These are phyloP conservation scores for Pulveroboletus sp. DNA, from an alignment of 768 basidiomycete species.

Conservation along the genomic window DNA sequence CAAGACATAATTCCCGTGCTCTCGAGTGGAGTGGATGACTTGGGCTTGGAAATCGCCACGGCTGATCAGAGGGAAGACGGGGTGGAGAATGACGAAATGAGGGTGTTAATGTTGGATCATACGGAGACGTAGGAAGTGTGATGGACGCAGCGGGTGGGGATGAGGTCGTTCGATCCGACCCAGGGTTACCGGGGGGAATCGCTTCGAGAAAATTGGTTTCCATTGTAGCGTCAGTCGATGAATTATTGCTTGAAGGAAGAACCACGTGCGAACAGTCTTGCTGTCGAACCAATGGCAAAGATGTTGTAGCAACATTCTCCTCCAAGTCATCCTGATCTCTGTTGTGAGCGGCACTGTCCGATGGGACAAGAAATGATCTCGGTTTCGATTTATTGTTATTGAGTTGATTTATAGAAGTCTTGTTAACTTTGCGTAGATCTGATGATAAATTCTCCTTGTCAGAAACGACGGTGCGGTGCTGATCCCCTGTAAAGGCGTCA, in stretches of 20 bases:
- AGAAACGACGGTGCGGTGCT: constrained; percentile 45
- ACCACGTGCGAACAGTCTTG: constrained; percentile 23
- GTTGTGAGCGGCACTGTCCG: constrained; percentile 12
- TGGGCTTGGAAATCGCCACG: constrained; percentile 80
- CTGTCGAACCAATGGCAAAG: constrained; percentile 25
- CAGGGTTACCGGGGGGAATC: neutral
- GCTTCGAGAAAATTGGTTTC: constrained; percentile 2
- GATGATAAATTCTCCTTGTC: constrained; percentile 34
- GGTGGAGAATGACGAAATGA: constrained; percentile 77
- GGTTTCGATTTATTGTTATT: constrained; percentile 18
- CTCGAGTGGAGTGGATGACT: constrained; percentile 72
- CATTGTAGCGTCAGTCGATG: neutral
- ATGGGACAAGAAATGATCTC: constrained; percentile 19
- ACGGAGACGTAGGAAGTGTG: constrained; percentile 63
- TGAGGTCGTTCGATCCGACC: constrained; percentile 8
- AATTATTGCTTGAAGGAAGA: constrained; percentile 10
- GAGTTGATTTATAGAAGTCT: constrained; percentile 18
- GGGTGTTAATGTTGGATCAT: constrained; percentile 71
- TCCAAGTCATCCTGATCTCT: constrained; percentile 11
- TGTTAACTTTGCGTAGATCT: constrained; percentile 30
- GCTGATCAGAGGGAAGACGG: constrained; percentile 72
- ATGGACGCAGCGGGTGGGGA: constrained; percentile 27
- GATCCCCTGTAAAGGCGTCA: constrained; percentile 50
- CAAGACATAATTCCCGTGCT: constrained; percentile 61
- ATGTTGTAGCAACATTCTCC: constrained; percentile 12